Base-by-base conservation (phyloP, 331 rosid species). In the Prunus yedoensis region DNA sequence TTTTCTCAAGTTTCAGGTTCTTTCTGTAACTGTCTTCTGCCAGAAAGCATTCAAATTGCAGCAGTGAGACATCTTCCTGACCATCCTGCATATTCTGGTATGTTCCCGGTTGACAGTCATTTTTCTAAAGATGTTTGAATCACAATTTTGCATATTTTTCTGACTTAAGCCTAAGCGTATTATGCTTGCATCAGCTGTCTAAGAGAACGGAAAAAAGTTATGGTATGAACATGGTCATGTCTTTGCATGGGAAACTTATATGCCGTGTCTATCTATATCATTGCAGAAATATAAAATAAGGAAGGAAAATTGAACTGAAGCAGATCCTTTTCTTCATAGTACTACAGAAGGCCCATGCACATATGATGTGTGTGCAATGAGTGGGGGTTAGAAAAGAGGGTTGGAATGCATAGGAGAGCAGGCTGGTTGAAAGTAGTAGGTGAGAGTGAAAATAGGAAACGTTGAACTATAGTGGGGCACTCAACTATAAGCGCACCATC, bases 21-120 rank as follows among this genome's bases (percentile, higher is more conserved):
- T 78, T 90, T 89, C 84, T 95, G 99, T 84, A 89, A 91, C 70
- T 95, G 99, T 89, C 92, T 95, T 79, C 94, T 90, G 56, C 99
- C 99, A 56, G 96, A 90, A 77, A 88, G 82, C 88, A 84, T 95
- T 77, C 97, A 92, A 73, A 87, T 86, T 65, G 60, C 87, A 69
- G 96, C 99, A 47, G 92, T 90, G 74, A 82, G 89, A 77, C 96
- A 88, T 87, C 90, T 85, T 81, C 93, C 98, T 1, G 96, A 89
- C 66, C 90, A 58, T 81, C 87, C 88, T 23, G 20, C 87, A 64
- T 81, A 80, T 83, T 77, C 97, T 59, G 96, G 98, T 95, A 77
- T 74, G 91, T 74, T 54, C 76, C 58, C 27, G 25, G 71, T 66
- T 4, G 12, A 28, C 8, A 17, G 46, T 3, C 53, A 28, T 53